phyloP scores from a whole-genome alignment of 345 rosid genomes.

The Linum tenue region DNA sequence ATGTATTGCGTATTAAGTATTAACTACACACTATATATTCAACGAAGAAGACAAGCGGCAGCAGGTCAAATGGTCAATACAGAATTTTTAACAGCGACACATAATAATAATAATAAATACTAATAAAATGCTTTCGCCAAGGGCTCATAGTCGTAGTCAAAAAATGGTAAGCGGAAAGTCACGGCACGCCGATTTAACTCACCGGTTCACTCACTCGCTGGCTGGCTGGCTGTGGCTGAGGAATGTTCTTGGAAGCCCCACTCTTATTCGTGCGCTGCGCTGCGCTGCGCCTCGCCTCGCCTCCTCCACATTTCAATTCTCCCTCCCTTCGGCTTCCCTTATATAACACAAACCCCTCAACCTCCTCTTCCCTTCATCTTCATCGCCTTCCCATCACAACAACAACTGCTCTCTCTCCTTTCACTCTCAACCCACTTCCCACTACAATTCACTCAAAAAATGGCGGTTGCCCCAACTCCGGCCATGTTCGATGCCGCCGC shows the following conservation, averaged over 20 bases:
- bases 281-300: too few species aligned
- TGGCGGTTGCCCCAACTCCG: slow-evolving; percentile 4
- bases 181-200: not conserved
- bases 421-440: not conserved
- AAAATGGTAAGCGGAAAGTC: not conserved
- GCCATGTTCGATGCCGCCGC: slow-evolving; percentile 20
- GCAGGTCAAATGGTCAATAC: too few species aligned
- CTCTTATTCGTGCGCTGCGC: not conserved
- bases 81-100: too few species aligned
- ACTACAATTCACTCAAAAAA: not conserved
- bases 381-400: not conserved
- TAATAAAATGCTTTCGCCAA: too few species aligned
- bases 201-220: too few species aligned
- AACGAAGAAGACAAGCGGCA: too few species aligned
- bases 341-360: not conserved
- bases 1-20: too few species aligned
- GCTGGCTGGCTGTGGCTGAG: too few species aligned
- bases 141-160: not conserved
- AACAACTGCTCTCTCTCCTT: not conserved
- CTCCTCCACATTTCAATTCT: not conserved
- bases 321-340: not conserved
- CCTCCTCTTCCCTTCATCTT: not conserved
- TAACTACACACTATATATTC: too few species aligned
- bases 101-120: too few species aligned
- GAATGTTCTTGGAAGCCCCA: not conserved